These are phyloP conservation scores for Aaosphaeria pasadenensis DNA, from an alignment of 2,329 filamentous ascomycete genomes.

Conservation along the genomic window DNA sequence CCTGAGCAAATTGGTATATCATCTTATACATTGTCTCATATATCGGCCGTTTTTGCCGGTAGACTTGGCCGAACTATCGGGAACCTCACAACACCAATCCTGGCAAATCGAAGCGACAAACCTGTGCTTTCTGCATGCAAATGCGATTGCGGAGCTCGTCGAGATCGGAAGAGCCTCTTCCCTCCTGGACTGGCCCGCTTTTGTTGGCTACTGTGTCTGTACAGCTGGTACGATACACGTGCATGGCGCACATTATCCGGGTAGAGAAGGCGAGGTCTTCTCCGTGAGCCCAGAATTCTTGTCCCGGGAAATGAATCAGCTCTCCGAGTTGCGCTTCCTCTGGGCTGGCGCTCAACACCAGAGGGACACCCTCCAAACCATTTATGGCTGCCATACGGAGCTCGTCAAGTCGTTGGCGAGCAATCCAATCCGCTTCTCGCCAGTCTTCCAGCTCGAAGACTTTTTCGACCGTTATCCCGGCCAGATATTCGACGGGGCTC, in stretches of 20 bases:
- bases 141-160: conserved; percentile 79
- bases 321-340: conserved; percentile 69
- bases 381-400: conserved; percentile 76
- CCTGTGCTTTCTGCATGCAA: conserved; percentile 81
- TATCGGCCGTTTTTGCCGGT: conserved; percentile 86
- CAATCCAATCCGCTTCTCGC: conserved; percentile 69
- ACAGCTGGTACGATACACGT: conserved; percentile 87
- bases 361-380: conserved; percentile 70
- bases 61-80: conserved; percentile 75
- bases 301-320: conserved; percentile 74
- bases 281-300: conserved; percentile 68
- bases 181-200: conserved; percentile 79
- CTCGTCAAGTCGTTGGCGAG: conserved; percentile 70
- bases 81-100: conserved; percentile 79
- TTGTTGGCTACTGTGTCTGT: conserved; percentile 82
- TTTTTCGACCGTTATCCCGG: conserved; percentile 83
- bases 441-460: conserved; percentile 80
- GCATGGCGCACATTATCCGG: conserved; percentile 76
- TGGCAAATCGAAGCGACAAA: conserved; percentile 93
- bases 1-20: conserved; percentile 82
- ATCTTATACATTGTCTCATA: conserved; percentile 80
- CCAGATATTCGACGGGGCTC: conserved; percentile 69
- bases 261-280: conserved; percentile 60
- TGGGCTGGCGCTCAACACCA: conserved; percentile 82
- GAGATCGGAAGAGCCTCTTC: conserved; percentile 73